Percentiles rank a stretch among this genome's conserved stretches.
These are phyloP conservation scores for Sesbania bispinosa DNA, from an alignment of 306 rosid species.

Conservation along the genomic window DNA sequence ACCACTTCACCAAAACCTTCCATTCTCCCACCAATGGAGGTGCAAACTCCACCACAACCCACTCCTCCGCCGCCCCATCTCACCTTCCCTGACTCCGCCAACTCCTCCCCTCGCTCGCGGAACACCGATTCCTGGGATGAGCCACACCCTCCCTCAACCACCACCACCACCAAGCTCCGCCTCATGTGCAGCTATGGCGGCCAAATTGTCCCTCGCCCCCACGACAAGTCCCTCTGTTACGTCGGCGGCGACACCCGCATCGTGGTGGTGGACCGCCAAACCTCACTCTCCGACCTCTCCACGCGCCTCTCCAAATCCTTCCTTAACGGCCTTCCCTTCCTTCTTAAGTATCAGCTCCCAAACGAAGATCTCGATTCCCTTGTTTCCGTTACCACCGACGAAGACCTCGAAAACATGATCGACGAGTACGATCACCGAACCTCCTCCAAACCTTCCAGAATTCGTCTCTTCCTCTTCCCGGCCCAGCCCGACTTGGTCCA, in stretches of 20 bases:
- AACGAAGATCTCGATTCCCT: constrained; percentile 80
- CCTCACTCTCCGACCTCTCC: constrained; percentile 56
- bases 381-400: constrained; percentile 72
- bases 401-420: constrained; percentile 82
- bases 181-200: constrained; percentile 57
- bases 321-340: constrained; percentile 40
- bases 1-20: not conserved
- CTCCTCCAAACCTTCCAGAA: constrained; percentile 39
- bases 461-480: constrained; percentile 66
- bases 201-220: not conserved
- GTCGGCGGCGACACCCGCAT: not conserved
- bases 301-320: constrained; percentile 62
- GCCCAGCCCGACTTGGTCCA: too few relatives aligned
- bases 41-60: too few relatives aligned
- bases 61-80: constrained; percentile 33
- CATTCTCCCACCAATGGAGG: constrained; percentile 28
- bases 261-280: constrained; percentile 18
- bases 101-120: constrained; percentile 71
- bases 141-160: constrained; percentile 35
- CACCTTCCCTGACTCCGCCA: constrained; percentile 50
- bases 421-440: constrained; percentile 72
- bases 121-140: constrained; percentile 69
- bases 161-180: constrained; percentile 46
- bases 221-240: not conserved
- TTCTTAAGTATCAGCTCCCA: constrained; percentile 78